These are phyloP conservation scores for Schizophyllum amplum DNA, from an alignment of 1,284 basidiomycete species.

Conservation along the genomic window DNA sequence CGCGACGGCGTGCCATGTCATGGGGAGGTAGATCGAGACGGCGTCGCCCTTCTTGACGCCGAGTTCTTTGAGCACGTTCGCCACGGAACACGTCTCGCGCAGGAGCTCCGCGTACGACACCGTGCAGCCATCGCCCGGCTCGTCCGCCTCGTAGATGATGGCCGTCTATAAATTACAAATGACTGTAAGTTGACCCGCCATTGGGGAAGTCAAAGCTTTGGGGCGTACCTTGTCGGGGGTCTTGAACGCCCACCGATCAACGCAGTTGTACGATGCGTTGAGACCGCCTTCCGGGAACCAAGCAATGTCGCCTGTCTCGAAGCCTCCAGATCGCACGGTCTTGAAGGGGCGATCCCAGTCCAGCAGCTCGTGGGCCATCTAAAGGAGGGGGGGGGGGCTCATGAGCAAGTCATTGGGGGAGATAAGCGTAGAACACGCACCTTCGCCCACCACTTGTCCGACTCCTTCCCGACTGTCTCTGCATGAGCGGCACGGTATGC, in stretches of 20 bases:
- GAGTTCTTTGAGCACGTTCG: constrained; percentile 86
- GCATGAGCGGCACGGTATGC: constrained; percentile 66
- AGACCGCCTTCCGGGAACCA: constrained; percentile 93
- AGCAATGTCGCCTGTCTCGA: constrained; percentile 81
- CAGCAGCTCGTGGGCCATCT: constrained; percentile 78
- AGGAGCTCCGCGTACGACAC: constrained; percentile 85
- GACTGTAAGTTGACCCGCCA: constrained; percentile 1
- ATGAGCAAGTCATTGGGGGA: background rate
- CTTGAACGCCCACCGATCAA: constrained; percentile 92
- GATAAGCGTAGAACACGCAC: constrained; percentile 30
- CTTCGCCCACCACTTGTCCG: constrained; percentile 85
- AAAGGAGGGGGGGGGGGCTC: background rate
- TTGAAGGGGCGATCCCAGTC: constrained; percentile 92
- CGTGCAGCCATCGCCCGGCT: constrained; percentile 74
- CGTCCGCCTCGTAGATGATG: constrained; percentile 98
- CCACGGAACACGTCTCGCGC: constrained; percentile 82
- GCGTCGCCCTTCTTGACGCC: constrained; percentile 97
- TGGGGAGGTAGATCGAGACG: constrained; percentile 84
- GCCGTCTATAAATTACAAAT: constrained; percentile 47
- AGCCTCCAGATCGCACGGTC: constrained; percentile 80
- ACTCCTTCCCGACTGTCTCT: constrained; percentile 65
- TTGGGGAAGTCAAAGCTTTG: background rate
- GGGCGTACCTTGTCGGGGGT: constrained; percentile 75
- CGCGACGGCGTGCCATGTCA: constrained; percentile 91
- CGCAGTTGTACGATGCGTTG: constrained; percentile 95